A percentile compares a stretch with the other conserved stretches of the same genome.
Evolutionary conservation across 2,329 filamentous ascomycete species (phyloP).

Genomic region (Neofusicoccum cordaticola): DNA sequence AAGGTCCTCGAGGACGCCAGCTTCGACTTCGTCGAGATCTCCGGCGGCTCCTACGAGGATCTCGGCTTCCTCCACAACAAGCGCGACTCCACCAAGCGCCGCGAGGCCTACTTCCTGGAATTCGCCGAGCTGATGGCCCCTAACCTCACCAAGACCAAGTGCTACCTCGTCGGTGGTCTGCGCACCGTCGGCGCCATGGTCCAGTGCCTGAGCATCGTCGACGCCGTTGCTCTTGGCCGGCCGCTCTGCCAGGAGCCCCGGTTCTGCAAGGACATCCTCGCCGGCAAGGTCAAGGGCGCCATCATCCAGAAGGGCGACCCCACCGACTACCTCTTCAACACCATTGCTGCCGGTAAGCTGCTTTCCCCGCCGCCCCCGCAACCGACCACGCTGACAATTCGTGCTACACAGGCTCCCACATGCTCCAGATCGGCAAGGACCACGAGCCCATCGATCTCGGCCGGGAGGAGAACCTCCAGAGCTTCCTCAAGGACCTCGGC

Average conservation of each 20-base stretch:
- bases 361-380: not conserved
- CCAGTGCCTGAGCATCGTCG: slow-evolving; percentile 52
- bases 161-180: slow-evolving; percentile 58
- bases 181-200: slow-evolving; percentile 55
- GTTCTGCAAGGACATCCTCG: slow-evolving; percentile 46
- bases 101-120: slow-evolving; percentile 57
- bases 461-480: slow-evolving; percentile 47
- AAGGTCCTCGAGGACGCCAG: slow-evolving; percentile 43
- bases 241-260: slow-evolving; percentile 52
- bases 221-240: slow-evolving; percentile 60
- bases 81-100: slow-evolving; percentile 54
- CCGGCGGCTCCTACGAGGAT: slow-evolving; percentile 57
- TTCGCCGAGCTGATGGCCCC: slow-evolving; percentile 54
- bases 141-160: slow-evolving; percentile 51
- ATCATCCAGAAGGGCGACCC: slow-evolving; percentile 17
- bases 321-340: slow-evolving; percentile 17
- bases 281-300: slow-evolving; percentile 39
- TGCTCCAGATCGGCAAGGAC: slow-evolving; percentile 33
- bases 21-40: slow-evolving; percentile 57
- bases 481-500: slow-evolving; percentile 49
- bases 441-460: slow-evolving; percentile 54
- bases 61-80: slow-evolving; percentile 49
- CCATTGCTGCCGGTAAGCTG: slow-evolving; percentile 15
- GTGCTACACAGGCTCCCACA: slow-evolving; percentile 9
- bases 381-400: not conserved